These are phyloP conservation scores for Aspergillus viridinutans DNA, from an alignment of 2,329 filamentous ascomycete genomes.

Conservation along the genomic window DNA sequence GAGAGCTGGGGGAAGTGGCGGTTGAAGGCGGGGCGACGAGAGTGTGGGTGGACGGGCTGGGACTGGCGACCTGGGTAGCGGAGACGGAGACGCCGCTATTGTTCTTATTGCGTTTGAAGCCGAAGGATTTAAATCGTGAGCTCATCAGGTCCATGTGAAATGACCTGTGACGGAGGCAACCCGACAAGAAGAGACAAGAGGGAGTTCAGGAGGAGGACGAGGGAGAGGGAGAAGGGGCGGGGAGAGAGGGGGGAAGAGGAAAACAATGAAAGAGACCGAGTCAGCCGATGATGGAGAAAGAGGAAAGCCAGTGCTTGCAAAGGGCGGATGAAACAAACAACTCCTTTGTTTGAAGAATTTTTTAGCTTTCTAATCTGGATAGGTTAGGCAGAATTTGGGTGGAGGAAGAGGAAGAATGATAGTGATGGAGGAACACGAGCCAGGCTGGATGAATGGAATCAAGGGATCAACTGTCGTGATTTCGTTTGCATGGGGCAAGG, in stretches of 20 bases:
- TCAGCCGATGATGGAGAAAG: slow-evolving; percentile 13
- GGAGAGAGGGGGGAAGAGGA: slow-evolving; percentile 12
- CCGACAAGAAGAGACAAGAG: slow-evolving; percentile 9
- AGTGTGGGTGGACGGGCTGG: slow-evolving; percentile 21
- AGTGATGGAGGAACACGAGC: slow-evolving; percentile 2
- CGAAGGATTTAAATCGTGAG: slow-evolving; percentile 48
- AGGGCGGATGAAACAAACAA: not conserved
- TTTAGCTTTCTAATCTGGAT: not conserved
- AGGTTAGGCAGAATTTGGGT: slow-evolving; percentile 3
- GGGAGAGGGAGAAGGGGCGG: slow-evolving; percentile 12
- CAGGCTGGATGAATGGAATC: slow-evolving; percentile 3
- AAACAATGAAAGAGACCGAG: slow-evolving; percentile 6
- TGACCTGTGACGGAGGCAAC: slow-evolving; percentile 19
- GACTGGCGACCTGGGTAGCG: not conserved
- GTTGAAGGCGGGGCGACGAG: slow-evolving; percentile 34
- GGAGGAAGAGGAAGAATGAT: slow-evolving; percentile 5
- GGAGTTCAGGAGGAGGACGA: slow-evolving; percentile 3
- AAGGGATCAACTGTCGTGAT: slow-evolving; percentile 4
- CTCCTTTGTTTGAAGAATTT: not conserved
- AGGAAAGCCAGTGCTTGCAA: slow-evolving; percentile 9
- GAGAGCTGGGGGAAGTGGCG: slow-evolving; percentile 30
- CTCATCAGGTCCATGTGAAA: slow-evolving; percentile 47
- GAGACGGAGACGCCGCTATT: slow-evolving; percentile 29
- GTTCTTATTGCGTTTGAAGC: slow-evolving; percentile 51
- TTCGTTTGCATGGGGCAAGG: slow-evolving; percentile 5